A percentile compares a stretch with the other conserved stretches of the same genome.
Evolutionary conservation across 352 stramenopile species (phyloP).

Genomic region (Phytophthora megakarya): DNA sequence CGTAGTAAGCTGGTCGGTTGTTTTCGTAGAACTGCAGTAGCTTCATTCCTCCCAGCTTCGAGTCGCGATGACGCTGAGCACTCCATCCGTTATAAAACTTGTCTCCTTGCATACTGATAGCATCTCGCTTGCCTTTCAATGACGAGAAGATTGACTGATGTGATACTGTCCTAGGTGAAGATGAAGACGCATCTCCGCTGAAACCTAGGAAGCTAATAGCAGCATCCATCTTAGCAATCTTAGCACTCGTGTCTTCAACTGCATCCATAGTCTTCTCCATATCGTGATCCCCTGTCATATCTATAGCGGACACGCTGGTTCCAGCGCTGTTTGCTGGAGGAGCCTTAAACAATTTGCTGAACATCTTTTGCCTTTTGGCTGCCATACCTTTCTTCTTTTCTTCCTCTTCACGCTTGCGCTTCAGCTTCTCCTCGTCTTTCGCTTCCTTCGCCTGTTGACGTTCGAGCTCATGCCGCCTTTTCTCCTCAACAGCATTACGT

Average conservation of each 20-base stretch:
- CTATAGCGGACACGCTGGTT: constrained; percentile 22
- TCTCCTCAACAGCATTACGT: constrained; percentile 51
- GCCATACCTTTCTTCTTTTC: constrained; percentile 34
- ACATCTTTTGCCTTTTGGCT: constrained; percentile 65
- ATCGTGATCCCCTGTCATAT: constrained; percentile 24
- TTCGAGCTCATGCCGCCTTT: constrained; percentile 61
- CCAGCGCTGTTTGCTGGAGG: constrained; percentile 4
- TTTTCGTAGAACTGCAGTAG: constrained; percentile 89
- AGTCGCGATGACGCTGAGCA: constrained; percentile 52
- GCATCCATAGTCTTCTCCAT: background rate
- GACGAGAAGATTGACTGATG: constrained; percentile 33
- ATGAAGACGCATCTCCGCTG: background rate
- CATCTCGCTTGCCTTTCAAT: constrained; percentile 31
- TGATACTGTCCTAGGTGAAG: background rate
- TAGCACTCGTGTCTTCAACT: constrained; percentile 29
- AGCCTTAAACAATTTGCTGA: constrained; percentile 61
- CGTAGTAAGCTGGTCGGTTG: constrained; percentile 77
- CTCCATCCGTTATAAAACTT: constrained; percentile 49
- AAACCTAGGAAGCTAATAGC: constrained; percentile 34
- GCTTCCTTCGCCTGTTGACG: constrained; percentile 68
- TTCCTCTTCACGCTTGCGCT: constrained; percentile 55
- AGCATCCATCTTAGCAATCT: constrained; percentile 63
- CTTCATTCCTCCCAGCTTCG: constrained; percentile 80
- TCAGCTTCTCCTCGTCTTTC: constrained; percentile 68
- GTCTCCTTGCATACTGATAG: constrained; percentile 26